Evolutionary conservation across 768 basidiomycete genomes (phyloP).

Genomic region (Agaricus bisporus): DNA sequence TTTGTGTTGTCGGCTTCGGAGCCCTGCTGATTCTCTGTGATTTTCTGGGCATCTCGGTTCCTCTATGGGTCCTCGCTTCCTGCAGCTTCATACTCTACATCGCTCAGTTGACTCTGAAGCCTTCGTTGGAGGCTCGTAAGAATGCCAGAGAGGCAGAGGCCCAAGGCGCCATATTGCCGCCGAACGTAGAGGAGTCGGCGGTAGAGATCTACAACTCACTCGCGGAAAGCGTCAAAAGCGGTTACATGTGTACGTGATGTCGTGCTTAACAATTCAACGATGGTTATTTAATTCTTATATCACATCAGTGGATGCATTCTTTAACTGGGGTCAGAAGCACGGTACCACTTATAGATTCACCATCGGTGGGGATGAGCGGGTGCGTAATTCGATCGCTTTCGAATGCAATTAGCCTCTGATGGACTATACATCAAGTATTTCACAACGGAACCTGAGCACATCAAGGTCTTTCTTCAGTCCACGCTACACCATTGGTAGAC

Average conservation of each 20-base stretch:
- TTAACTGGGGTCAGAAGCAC: conserved; percentile 16
- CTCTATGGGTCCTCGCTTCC: background rate
- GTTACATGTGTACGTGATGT: conserved; percentile 25
- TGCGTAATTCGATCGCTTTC: conserved; percentile 6
- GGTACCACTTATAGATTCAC: conserved; percentile 13
- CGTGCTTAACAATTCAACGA: background rate
- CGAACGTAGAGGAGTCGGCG: conserved; percentile 22
- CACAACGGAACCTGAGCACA: conserved; percentile 22
- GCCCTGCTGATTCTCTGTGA: background rate
- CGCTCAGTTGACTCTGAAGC: background rate
- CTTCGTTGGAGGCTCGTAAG: background rate
- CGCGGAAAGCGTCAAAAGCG: conserved; percentile 22
- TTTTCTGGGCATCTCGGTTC: background rate
- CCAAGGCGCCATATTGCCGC: conserved; percentile 27
- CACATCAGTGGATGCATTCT: background rate
- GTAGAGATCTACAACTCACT: conserved; percentile 16
- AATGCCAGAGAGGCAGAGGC: conserved; percentile 20
- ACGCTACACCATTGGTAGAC: background rate
- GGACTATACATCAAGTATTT: conserved; percentile 19
- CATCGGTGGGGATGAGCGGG: conserved; percentile 23
- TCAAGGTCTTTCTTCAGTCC: conserved; percentile 23
- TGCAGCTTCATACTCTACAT: background rate
- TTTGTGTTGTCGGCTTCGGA: background rate
- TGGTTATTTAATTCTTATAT: background rate
- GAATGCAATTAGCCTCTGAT: background rate